These are phyloP conservation scores for Lachnellula subtilissima DNA, from an alignment of 2,329 filamentous ascomycete species.

Conservation along the genomic window DNA sequence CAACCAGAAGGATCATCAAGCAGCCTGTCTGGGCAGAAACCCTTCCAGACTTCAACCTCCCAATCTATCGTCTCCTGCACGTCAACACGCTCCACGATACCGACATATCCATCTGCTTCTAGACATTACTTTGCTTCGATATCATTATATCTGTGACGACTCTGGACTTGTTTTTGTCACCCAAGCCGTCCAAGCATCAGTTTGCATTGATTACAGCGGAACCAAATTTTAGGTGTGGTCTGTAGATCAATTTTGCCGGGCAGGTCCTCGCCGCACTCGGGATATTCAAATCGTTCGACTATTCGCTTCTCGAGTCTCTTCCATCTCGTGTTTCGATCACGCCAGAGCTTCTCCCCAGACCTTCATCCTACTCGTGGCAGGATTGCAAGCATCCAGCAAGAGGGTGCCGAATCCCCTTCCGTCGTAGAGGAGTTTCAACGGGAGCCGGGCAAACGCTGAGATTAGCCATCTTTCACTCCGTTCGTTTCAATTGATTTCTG, in stretches of 20 bases:
- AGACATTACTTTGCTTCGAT: not conserved
- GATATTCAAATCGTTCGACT: slow-evolving; percentile 8
- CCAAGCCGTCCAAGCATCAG: slow-evolving; percentile 3
- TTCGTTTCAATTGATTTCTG: slow-evolving; percentile 16
- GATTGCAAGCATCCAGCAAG: slow-evolving; percentile 12
- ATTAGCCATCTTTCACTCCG: slow-evolving; percentile 12
- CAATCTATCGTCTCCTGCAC: not conserved
- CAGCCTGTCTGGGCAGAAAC: not conserved
- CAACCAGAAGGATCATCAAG: slow-evolving; percentile 10
- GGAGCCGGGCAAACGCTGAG: slow-evolving; percentile 14
- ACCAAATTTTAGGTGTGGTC: slow-evolving; percentile 18
- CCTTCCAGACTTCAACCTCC: not conserved
- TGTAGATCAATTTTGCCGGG: slow-evolving; percentile 20
- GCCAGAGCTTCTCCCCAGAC: slow-evolving; percentile 3
- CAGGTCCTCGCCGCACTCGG: slow-evolving; percentile 15
- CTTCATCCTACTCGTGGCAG: slow-evolving; percentile 9
- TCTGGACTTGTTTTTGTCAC: not conserved
- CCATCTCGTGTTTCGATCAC: slow-evolving; percentile 15
- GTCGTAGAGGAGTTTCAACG: slow-evolving; percentile 16
- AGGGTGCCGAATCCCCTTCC: slow-evolving; percentile 8
- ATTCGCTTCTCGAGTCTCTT: slow-evolving; percentile 4
- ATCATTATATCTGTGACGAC: slow-evolving; percentile 11
- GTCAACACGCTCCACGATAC: not conserved
- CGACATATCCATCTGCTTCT: not conserved
- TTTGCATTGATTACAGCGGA: slow-evolving; percentile 12